Percentiles rank a stretch among this genome's conserved stretches.
These are phyloP conservation scores for Wickerhamiella siamensis DNA, from an alignment of 805 yeast species.

Conservation along the genomic window DNA sequence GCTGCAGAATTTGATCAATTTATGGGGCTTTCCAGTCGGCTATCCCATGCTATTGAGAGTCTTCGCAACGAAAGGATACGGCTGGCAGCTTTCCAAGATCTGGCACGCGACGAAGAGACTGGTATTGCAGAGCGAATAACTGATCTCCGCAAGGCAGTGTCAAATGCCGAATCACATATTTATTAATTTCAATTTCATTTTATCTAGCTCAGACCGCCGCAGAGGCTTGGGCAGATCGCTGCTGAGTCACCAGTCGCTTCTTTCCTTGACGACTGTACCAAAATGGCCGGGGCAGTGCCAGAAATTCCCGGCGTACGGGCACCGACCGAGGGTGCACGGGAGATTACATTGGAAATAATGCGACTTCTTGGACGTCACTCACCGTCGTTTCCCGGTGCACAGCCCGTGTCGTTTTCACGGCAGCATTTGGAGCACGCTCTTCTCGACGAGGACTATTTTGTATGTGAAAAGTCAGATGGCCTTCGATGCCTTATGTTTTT, in stretches of 20 bases:
- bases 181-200: too few relatives aligned
- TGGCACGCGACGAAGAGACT: background rate
- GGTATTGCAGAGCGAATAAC: background rate
- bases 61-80: background rate
- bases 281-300: constrained; percentile 42
- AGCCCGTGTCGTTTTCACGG: constrained; percentile 82
- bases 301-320: constrained; percentile 74
- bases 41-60: too few relatives aligned
- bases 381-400: constrained; percentile 66
- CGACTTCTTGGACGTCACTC: constrained; percentile 42
- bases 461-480: constrained; percentile 95
- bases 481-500: constrained; percentile 61
- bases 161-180: background rate
- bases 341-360: constrained; percentile 54
- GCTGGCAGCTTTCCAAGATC: background rate
- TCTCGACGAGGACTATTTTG: constrained; percentile 64
- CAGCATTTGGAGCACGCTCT: constrained; percentile 52
- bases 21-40: too few relatives aligned
- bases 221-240: too few relatives aligned
- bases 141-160: background rate
- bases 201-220: too few relatives aligned
- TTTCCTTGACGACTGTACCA: background rate
- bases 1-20: too few relatives aligned
- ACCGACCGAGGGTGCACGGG: constrained; percentile 55
- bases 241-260: too few relatives aligned